Conservation (phyloP, 768 basidiomycete genomes). For the Russula virescens region DNA sequence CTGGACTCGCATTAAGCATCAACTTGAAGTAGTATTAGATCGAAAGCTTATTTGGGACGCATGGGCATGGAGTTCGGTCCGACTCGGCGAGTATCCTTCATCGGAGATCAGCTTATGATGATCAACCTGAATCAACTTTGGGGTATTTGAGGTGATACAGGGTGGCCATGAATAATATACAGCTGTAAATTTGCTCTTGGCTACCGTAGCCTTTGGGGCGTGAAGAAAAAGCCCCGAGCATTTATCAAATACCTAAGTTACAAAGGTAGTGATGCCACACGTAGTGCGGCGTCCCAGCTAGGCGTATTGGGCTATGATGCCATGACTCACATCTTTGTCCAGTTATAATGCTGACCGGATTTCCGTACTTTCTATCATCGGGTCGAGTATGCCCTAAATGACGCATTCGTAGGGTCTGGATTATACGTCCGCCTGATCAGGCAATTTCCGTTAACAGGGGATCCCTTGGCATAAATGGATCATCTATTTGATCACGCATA, state of each 20-base stretch:
- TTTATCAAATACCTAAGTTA: neutral
- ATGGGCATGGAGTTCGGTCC: constrained; percentile 14
- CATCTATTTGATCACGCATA: neutral
- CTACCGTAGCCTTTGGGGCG: neutral
- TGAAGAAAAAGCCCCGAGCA: neutral
- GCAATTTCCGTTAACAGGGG: neutral
- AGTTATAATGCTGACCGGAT: neutral
- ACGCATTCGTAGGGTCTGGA: neutral
- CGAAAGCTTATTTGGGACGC: neutral
- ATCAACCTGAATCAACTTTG: neutral
- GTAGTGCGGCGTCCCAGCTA: neutral
- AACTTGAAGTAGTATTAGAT: neutral
- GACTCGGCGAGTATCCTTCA: neutral
- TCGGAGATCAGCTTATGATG: neutral
- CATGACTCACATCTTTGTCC: neutral
- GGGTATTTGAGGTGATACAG: neutral
- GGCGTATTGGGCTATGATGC: neutral
- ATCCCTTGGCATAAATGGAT: neutral
- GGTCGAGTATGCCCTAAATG: neutral
- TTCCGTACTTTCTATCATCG: neutral
- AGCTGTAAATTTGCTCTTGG: neutral
- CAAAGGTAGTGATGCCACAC: neutral
- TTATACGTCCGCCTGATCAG: neutral
- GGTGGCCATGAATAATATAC: neutral
- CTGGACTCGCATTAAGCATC: neutral